Conservation (phyloP, 768 basidiomycete species). For the Coprinellus micaceus region DNA sequence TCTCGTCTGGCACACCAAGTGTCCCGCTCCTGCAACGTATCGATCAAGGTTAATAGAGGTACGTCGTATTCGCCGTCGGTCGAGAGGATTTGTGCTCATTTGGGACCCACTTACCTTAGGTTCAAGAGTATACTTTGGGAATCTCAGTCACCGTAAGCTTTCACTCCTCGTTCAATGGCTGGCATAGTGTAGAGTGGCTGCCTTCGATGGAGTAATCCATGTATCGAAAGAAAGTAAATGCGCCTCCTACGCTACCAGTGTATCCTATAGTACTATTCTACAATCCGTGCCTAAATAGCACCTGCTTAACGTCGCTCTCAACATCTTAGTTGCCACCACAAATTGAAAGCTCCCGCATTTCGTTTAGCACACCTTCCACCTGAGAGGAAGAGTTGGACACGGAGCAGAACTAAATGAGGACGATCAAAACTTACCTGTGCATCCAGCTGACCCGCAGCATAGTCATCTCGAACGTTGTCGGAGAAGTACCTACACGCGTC, state of each 20-base stretch:
- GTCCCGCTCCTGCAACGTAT: not conserved
- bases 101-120: too few species aligned
- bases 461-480: constrained; percentile 90
- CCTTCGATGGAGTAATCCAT: too few species aligned
- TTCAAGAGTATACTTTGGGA: too few species aligned
- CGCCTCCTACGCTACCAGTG: not conserved
- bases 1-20: not conserved
- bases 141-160: too few species aligned
- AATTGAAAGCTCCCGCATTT: constrained; percentile 95
- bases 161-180: too few species aligned
- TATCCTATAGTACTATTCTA: not conserved
- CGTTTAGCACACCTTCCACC: constrained; percentile 96
- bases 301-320: constrained; percentile 1
- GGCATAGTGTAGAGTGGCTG: too few species aligned
- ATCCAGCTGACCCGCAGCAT: constrained; percentile 94
- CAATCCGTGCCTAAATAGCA: not conserved
- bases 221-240: too few species aligned
- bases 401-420: not conserved
- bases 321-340: constrained; percentile 59
- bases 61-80: not conserved
- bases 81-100: not conserved
- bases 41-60: not conserved
- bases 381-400: too few species aligned
- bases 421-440: constrained; percentile 61
- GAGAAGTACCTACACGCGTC: constrained; percentile 69